Base-by-base conservation (phyloP, 139 green algal genomes). In the Tetradesmus lagerheimii region DNA sequence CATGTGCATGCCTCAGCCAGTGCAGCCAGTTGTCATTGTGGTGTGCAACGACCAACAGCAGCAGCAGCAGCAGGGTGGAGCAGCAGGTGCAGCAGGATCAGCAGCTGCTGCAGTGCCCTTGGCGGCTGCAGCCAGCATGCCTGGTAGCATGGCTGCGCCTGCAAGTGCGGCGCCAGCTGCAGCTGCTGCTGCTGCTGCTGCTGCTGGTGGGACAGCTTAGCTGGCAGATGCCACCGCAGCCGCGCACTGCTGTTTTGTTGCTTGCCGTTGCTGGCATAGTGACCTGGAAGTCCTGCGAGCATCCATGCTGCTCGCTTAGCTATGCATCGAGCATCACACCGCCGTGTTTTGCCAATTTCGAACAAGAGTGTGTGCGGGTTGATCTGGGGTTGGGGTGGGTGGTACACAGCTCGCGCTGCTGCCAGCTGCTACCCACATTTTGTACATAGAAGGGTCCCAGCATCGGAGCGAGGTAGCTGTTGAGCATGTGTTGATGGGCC, bases 1-100 rank as follows among this genome's bases (percentile, higher is more conserved):
- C 31, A 86, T 86, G 80, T 86, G 80, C 34, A 71, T 86, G n/a
- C 80, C 80, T 4, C 80, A 86, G 80, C 80, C 80, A 71, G 57
- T 71, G 57, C 57, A 71, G 29, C 80, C 80, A 34, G 80, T 86
- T 25, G 80, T 86, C 14, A 86, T 86, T 34, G 45, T 86, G 27
- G 80, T 86, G n/a, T 86, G 80, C 47, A 86, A 86, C 38, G 80
- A 86, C 45, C 67, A 86, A 31, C 45, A 86, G 15, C 67, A 50
- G n/a, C 80, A 86, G 80, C 80, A 86, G 80, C 80, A 86, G 41
- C 39, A 62, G 41, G 39, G 9, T 14, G 38, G 9, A 5, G 29
- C 43, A n/a, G 34, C 38, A 74, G 80, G 18, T 27, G 80, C 29
- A 85, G 8, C 37, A 41, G n/a, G 80, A 2, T n/a, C n/a, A n/a